Evolutionary conservation across 495 filamentous ascomycete genomes (phyloP), one percentile per base, ranked within the genome.

Genomic region (Trichoderma asperelloides): DNA sequence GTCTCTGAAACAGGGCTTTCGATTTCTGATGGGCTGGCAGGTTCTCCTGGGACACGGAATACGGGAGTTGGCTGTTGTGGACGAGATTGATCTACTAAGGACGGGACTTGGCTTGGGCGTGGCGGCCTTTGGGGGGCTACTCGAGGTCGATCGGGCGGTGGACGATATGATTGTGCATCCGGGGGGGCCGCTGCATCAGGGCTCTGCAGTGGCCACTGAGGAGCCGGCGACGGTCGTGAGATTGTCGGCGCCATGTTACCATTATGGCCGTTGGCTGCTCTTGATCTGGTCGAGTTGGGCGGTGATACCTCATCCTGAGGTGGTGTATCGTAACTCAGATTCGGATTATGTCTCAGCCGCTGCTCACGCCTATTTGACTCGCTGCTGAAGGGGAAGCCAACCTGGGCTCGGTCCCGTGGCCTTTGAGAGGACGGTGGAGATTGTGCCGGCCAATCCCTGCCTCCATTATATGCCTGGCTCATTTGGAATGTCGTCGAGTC

Each of bases 51-150:
- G 62, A 69, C 70, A 71, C 75, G 86, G 74, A 82, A 87, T 71
- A 71, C 77, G 67, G 73, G 83, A 33, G 76, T 83, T 64, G 72
- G 82, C 45, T 81, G 82, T 71, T 81, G 82, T 67, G 80, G 71
- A 64, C 75, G 81, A 68, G 76, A 84, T 60, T 72, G 74, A 75
- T 82, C 82, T 62, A 80, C 74, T 57, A 83, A 84, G 51, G 77
- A 85, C 64, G 78, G 85, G 51, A 84, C 85, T 74, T 78, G 78
- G 71, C 79, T 86, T 69, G 89, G 89, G 49, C 87, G 84, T 43
- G 85, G 86, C 27, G 90, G 90, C 69, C 89, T 82, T 74, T 85
- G 85, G 13, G 89, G 89, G n/a, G 55, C 23, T 51, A 88, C 83
- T 69, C 84, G 82, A 39, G 84, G 84, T 67, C 80, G 78, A 9